Base-by-base conservation (phyloP, 2,329 filamentous ascomycete species). In the Alternaria sp. region DNA sequence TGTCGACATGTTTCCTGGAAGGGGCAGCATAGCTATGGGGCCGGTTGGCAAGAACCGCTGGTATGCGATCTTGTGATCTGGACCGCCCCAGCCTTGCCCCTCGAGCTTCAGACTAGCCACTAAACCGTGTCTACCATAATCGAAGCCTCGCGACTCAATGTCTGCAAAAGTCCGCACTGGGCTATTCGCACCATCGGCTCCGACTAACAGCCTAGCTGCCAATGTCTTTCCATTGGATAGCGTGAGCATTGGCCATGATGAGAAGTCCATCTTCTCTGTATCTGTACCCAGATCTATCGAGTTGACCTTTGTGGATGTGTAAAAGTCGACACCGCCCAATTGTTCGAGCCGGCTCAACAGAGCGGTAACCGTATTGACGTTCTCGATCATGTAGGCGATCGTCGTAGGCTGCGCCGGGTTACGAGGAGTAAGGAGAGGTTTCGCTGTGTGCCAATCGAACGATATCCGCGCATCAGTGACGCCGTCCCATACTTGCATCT, bases 401-500 rank as follows among this genome's bases (percentile, higher is more conserved):
- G 89, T 91, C 62, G 84, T 82, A 9, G 77, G 75, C 54, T 76
- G 73, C 9, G 67, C 79, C 61, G 66, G 86, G 27, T 74, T 82
- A 81, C 79, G 70, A 54, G 73, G 74, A 3, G 70, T 64, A 30
- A 75, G 62, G 18, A 73, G 61, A 9, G 81, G 79, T 46, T 80
- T 75, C 49, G 79, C 76, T 22, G 71, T 79, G 57, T 84, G 82
- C 90, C 90, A 92, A 80, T 95, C 92, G 78, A 99, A 99, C 69
- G 92, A 91, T 76, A 99, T 95, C 69, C 90, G 88, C 36, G 93
- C 92, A 60, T 89, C 93, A 41, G 91, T 92, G 58, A 97, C 88
- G 64, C 94, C 96, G 78, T 99, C 95, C 95, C 96, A 99, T 32
- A 98, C 95, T 78, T 97, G 91, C 95, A 99, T 99, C 71, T 94